Evolutionary conservation across 2,329 filamentous ascomycete genomes (phyloP), one percentile per base, ranked within the genome.

Genomic region (Annulohypoxylon truncatum): DNA sequence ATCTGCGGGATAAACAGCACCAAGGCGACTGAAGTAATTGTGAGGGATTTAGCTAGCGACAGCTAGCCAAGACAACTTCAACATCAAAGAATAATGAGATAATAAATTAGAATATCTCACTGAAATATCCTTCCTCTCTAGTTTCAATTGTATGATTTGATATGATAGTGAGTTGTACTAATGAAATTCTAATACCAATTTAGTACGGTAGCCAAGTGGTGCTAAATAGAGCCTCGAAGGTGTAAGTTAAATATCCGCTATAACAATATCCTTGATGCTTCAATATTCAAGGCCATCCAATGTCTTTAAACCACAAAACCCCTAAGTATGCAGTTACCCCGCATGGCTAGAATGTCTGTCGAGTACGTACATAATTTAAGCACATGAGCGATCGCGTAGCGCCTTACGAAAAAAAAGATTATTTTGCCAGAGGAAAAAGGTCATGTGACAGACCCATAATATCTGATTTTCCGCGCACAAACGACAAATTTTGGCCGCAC

Each of bases 401-500:
- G 35, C n/a, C 51, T 42, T n/a, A 1, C 10, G 8, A 15, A 5
- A 10, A 31, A 40, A 42, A 42, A 55, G 42, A 56, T 18, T 47
- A 29, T 66, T 66, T 47, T 71, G 69, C 70, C 68, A 66, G 69
- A 68, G 62, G 26, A 50, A 13, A 54, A 26, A 24, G 40, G 15
- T 52, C 72, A 71, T 68, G 70, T 69, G 64, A 65, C 51, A 15
- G 2, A 48, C 46, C 64, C 67, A 62, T 54, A 55, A n/a, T 50
- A 31, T 65, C 61, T 42, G 60, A 72, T 66, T 70, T 75, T 72
- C 58, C 68, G 69, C 74, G 71, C 74, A 75, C 72, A 74, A 67
- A 71, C 68, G 57, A 61, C 66, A 76, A 76, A 75, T 74, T 75
- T 74, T 73, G 69, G 67, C 64, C 66, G 58, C 69, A 72, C 73